Conservation (phyloP, 371 early-diverging fungal genomes). For the Parasitella parasitica region DNA sequence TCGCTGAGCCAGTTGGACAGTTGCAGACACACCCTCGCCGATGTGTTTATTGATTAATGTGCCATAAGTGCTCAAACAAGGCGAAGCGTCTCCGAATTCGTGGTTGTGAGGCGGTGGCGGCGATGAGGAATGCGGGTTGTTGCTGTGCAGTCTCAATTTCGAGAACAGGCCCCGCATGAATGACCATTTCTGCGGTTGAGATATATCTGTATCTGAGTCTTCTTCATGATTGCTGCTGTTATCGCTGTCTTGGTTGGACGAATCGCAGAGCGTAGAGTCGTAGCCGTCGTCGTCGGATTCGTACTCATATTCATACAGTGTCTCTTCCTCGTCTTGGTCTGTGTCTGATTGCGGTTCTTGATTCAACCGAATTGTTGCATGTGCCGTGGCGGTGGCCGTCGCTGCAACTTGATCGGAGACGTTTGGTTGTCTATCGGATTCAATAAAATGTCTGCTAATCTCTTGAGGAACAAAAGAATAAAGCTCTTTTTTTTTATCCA, state of each 20-base stretch:
- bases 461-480: constrained; percentile 11
- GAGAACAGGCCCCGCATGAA: background rate
- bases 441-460: constrained; percentile 2
- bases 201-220: background rate
- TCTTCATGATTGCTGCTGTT: background rate
- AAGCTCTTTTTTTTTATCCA: background rate
- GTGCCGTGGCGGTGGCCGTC: background rate
- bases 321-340: background rate
- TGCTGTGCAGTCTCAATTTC: background rate
- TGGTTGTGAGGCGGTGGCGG: background rate
- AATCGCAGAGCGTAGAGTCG: background rate
- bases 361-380: background rate
- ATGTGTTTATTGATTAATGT: constrained; percentile 1
- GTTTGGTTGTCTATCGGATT: background rate
- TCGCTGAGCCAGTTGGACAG: constrained; percentile 9
- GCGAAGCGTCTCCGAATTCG: background rate
- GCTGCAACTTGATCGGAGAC: background rate
- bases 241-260: background rate
- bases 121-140: background rate
- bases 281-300: background rate
- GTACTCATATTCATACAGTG: background rate
- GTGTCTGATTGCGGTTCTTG: background rate
- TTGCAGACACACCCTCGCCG: constrained; percentile 23
- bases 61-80: constrained; percentile 17
- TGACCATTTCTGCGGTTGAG: constrained; percentile 2